These are phyloP conservation scores for Tetraselmis striata DNA, from an alignment of 139 green algal genomes.

Conservation along the genomic window DNA sequence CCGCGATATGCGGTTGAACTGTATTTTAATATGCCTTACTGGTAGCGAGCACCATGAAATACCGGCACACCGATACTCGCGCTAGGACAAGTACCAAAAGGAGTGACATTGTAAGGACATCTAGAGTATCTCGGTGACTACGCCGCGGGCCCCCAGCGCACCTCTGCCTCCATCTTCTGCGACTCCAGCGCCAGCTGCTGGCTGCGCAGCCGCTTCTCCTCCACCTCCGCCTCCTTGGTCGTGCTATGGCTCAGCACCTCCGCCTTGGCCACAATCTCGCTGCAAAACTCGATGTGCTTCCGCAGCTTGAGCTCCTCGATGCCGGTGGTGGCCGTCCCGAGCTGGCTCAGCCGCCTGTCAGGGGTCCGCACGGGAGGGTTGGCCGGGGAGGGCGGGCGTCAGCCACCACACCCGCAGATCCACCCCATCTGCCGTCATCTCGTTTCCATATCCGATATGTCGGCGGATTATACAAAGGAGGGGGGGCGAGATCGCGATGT, in stretches of 20 bases:
- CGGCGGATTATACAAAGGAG: background rate
- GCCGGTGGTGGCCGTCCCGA: slow-evolving; percentile 19
- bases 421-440: background rate
- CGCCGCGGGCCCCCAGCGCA: no score
- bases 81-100: no score
- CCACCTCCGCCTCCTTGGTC: slow-evolving; percentile 9
- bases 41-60: no score
- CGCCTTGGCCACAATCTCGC: slow-evolving; percentile 19
- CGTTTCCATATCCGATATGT: background rate
- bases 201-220: slow-evolving; percentile 3
- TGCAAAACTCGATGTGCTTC: slow-evolving; percentile 54
- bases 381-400: no score
- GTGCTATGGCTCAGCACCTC: background rate
- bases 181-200: background rate
- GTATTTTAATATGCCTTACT: no score
- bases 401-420: slow-evolving; percentile 7
- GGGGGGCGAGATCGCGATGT: background rate
- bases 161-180: background rate
- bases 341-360: slow-evolving; percentile 21
- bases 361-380: background rate
- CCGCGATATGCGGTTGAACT: no score
- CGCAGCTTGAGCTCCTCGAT: slow-evolving; percentile 47
- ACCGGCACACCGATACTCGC: no score
- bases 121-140: no score
- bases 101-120: no score